Evolutionary conservation across 179 eudicot species (phyloP).

Genomic region (Beta macrorhiza): DNA sequence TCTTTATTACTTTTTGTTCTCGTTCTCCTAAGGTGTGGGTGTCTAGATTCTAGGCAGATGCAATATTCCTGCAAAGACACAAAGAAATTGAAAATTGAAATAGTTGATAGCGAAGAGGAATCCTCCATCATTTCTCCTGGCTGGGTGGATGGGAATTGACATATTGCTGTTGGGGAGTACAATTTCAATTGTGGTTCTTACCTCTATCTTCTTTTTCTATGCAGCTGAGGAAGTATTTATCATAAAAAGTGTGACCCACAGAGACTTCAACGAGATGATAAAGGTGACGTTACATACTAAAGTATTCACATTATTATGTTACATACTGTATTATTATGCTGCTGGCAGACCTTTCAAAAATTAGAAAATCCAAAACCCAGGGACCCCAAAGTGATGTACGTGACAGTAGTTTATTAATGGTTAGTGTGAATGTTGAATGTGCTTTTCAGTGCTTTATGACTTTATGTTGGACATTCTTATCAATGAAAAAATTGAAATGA

Average conservation of each 20-base stretch:
- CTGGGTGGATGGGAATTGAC: background rate
- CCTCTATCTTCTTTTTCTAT: constrained; percentile 19
- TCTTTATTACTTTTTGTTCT: background rate
- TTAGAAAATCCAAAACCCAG: too few relatives aligned
- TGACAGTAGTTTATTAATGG: background rate
- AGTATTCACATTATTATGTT: constrained; percentile 5
- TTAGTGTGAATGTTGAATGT: constrained; percentile 1
- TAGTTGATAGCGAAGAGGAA: background rate
- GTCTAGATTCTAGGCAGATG: background rate
- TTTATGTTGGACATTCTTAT: background rate
- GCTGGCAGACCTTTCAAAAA: background rate
- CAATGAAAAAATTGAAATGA: background rate
- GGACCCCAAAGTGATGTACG: background rate
- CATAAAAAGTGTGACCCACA: constrained; percentile 89
- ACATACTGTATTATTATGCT: background rate
- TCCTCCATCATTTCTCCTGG: background rate
- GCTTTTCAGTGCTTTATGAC: background rate
- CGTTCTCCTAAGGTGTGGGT: background rate
- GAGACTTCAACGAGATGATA: constrained; percentile 84
- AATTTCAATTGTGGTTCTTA: constrained; percentile 7
- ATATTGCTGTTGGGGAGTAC: background rate
- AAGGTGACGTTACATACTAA: constrained; percentile 51
- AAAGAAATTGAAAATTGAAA: background rate
- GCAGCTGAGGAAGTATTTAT: constrained; percentile 92
- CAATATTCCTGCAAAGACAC: background rate